A percentile compares a stretch with the other conserved stretches of the same genome.
Conservation (phyloP, 805 yeast species). For the Nematodospora valgi region DNA sequence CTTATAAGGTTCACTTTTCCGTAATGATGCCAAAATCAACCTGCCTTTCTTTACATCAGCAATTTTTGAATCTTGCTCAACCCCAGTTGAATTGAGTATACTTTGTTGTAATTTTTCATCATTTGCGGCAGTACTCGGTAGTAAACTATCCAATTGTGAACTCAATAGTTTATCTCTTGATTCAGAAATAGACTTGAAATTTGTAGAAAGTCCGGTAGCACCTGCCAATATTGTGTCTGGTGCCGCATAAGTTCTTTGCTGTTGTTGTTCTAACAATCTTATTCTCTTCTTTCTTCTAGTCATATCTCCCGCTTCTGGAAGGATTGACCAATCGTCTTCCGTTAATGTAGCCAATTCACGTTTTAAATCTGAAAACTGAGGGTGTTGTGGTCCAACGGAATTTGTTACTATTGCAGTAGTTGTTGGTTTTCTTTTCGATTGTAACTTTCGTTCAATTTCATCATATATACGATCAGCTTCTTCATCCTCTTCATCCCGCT, state of each 20-base stretch:
- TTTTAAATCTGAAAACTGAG: slow-evolving; percentile 67
- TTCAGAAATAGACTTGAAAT: slow-evolving; percentile 54
- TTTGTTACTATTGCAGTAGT: slow-evolving; percentile 10
- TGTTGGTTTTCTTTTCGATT: slow-evolving; percentile 4
- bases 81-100: slow-evolving; percentile 6
- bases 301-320: slow-evolving; percentile 88
- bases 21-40: slow-evolving; percentile 58
- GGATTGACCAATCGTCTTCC: slow-evolving; percentile 69
- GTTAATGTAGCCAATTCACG: slow-evolving; percentile 55
- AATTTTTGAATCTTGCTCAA: slow-evolving; percentile 7
- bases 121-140: slow-evolving; percentile 9
- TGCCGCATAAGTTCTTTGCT: slow-evolving; percentile 73
- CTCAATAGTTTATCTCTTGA: slow-evolving; percentile 62
- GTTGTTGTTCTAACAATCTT: slow-evolving; percentile 56
- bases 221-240: slow-evolving; percentile 64
- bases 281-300: slow-evolving; percentile 76
- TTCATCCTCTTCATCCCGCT: slow-evolving; percentile 52
- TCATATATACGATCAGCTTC: slow-evolving; percentile 76
- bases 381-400: neutral
- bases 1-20: slow-evolving; percentile 68
- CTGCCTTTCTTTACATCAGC: slow-evolving; percentile 40
- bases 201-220: slow-evolving; percentile 26
- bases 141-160: slow-evolving; percentile 45
- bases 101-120: slow-evolving; percentile 22
- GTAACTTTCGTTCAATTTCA: slow-evolving; percentile 58